Evolutionary conservation across 2,329 filamentous ascomycete genomes (phyloP), one percentile per base, ranked within the genome.

Genomic region (Fonsecaea erecta): DNA sequence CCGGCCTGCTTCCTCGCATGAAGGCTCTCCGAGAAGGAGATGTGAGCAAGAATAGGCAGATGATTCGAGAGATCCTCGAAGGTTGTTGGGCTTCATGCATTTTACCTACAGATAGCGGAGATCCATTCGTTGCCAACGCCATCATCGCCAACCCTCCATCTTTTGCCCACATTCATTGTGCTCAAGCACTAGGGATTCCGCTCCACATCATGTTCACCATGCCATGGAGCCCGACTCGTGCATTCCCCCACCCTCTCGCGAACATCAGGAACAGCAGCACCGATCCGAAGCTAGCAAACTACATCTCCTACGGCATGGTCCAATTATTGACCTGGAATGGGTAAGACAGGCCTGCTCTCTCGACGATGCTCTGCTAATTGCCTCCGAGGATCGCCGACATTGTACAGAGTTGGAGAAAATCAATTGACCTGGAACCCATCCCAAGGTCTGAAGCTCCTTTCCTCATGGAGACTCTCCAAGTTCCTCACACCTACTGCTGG

Each of bases 141-240:
- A 85, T 85, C 51, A 84, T 85, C 60, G 83, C 83, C 1, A 85
- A 85, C 55, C 83, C 83, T 0, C 82, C 82, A 0, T 82, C 78
- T 1, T 82, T 84, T 74, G 82, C 81, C 0, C 83, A 85, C 71
- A 76, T 85, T 2, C 82, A 84, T 65, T 84, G 82, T 69, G 83
- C 83, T 0, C 77, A 85, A 69, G 79, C 78, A 35, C 74, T 85
- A 11, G 77, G 77, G 0, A 77, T 85, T 8, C 83, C 83, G 1
- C 68, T 85, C 4, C 82, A 85, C 67, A 75, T 85, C 67, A 80
- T 85, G 68, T 82, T 83, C 65, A 85, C 77, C 12, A 85, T 85
- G 82, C 83, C 83, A 3, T 85, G 80, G 78, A 79, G 72, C 26
- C 74, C 71, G 4, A 84, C 82, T 1, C 72, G 68, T 35, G 76